Conservation (phyloP, 2,329 filamentous ascomycete species). For the Tolypocladium amazonense region DNA sequence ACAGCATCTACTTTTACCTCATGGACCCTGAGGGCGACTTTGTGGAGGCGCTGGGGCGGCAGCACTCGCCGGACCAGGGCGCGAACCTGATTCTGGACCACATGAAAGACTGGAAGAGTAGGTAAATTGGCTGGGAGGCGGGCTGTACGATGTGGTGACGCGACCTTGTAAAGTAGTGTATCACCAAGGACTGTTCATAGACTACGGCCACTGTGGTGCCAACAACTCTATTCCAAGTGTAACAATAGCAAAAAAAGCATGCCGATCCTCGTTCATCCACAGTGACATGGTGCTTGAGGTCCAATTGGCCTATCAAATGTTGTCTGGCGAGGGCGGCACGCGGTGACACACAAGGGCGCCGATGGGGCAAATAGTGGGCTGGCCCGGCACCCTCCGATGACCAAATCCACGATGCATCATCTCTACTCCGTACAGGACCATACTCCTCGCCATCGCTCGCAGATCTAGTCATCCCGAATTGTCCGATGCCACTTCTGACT, state of each 20-base stretch:
- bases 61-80: conserved; percentile 82
- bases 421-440: neutral
- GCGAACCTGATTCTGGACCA: conserved; percentile 78
- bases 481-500: neutral
- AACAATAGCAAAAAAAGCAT: neutral
- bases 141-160: neutral
- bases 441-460: neutral
- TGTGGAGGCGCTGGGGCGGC: conserved; percentile 88
- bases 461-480: neutral
- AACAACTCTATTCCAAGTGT: conserved; percentile 8
- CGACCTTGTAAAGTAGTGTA: neutral
- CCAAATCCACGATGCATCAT: neutral
- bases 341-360: neutral
- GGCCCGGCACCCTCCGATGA: neutral
- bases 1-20: conserved; percentile 98
- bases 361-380: neutral
- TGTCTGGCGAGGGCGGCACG: neutral
- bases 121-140: neutral
- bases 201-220: neutral
- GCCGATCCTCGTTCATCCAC: neutral
- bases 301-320: neutral
- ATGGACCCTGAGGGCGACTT: conserved; percentile 99
- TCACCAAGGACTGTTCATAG: neutral
- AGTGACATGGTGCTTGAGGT: neutral
- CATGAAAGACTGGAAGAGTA: conserved; percentile 49